Evolutionary conservation across 805 yeast species (phyloP), one percentile per base, ranked within the genome.

Genomic region (Ogataea angusta): DNA sequence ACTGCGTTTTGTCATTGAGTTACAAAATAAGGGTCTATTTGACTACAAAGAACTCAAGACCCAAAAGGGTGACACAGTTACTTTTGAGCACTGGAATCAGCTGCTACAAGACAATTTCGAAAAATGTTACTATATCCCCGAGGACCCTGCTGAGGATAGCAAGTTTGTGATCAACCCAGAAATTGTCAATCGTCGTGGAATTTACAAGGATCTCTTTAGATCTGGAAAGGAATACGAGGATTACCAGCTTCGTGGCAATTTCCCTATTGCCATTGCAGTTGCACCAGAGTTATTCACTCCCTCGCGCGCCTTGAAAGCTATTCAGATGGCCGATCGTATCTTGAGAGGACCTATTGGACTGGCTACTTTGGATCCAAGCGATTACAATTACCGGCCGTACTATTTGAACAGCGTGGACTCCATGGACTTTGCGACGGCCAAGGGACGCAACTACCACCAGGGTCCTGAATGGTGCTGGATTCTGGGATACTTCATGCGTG

Each of bases 391-490:
- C 62, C 74, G 95, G 48, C 99, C 99, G 2, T 78, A 86, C 65
- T 91, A 91, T 63, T 69, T 70, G 56, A 93, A 91, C 60, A 67
- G 88, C 34, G 83, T 76, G 29, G 98, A 91, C 55, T 78, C 76
- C 38, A 78, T 73, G 4, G 96, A 91, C 62, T 93, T 89, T 72
- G 88, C 95, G 1, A 89, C 97, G 0, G 73, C 97, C 2, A 88
- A 89, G 64, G 99, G 99, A 22, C 76, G 98, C 54, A 93, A 93
- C 65, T 91, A 91, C 61, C 99, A 91, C 63, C 98, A 91, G 66
- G 99, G 99, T 2, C 99, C 99, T 2, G 99, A 93, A 60, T 91
- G 99, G 99, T 85, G 86, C 24, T 91, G 97, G 97, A 76, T 80
- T 43, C 72, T 74, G 18, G 99, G 99, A 3, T 89, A 79, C 62